phyloP scores from a whole-genome alignment of 1,139 yeast species.

The Geotrichum restrictum region DNA sequence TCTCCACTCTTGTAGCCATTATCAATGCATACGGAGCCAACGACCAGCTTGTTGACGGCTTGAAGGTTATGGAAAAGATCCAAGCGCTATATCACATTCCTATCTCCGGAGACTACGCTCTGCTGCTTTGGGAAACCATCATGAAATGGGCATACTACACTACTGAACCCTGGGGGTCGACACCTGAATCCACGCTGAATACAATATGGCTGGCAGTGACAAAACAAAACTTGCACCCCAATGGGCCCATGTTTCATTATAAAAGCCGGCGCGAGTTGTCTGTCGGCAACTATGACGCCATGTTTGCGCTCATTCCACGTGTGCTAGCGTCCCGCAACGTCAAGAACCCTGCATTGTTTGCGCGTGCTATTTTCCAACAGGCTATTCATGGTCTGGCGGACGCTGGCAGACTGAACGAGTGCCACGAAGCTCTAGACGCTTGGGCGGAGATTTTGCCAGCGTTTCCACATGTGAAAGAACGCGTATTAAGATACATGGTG shows the following conservation, averaged over 20 bases:
- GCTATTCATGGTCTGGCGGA: background rate
- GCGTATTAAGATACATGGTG: slow-evolving; percentile 19
- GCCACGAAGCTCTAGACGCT: slow-evolving; percentile 1
- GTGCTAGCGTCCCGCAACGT: slow-evolving; percentile 9
- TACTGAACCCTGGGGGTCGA: slow-evolving; percentile 29
- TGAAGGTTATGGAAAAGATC: slow-evolving; percentile 28
- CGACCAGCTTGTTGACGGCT: slow-evolving; percentile 31
- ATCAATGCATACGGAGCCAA: slow-evolving; percentile 34
- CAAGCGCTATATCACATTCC: slow-evolving; percentile 28
- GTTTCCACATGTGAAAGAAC: slow-evolving; percentile 18
- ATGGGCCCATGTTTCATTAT: slow-evolving; percentile 25
- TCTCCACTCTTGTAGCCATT: slow-evolving; percentile 34
- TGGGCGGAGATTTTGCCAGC: slow-evolving; percentile 25
- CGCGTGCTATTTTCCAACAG: background rate
- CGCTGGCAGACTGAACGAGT: background rate
- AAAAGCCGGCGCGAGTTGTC: slow-evolving; percentile 8
- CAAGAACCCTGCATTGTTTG: background rate
- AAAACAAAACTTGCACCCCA: slow-evolving; percentile 23
- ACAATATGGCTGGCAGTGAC: slow-evolving; percentile 29
- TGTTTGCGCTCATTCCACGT: slow-evolving; percentile 11
- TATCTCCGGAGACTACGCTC: slow-evolving; percentile 25
- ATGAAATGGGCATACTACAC: slow-evolving; percentile 31
- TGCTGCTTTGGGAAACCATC: slow-evolving; percentile 31
- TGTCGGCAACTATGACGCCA: slow-evolving; percentile 5
- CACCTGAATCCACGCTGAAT: slow-evolving; percentile 27